phyloP scores from a whole-genome alignment of 1,284 basidiomycete species.

The Trametes pubescens region DNA sequence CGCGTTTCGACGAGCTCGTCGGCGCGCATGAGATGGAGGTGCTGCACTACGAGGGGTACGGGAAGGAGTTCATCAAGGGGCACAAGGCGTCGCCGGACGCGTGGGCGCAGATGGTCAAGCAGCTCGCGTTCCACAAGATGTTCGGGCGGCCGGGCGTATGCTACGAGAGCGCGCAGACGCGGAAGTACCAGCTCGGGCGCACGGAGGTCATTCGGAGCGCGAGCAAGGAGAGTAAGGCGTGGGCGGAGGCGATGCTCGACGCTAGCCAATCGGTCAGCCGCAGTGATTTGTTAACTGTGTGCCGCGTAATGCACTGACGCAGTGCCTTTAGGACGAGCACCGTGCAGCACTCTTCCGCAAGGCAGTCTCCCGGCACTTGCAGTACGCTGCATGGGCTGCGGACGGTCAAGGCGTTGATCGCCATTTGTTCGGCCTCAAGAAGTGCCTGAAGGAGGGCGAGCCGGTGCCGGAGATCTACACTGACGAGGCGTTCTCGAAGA shows the following conservation, averaged over 20 bases:
- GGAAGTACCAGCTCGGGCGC: conserved; percentile 90
- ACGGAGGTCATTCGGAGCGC: conserved; percentile 95
- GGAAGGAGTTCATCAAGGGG: conserved; percentile 89
- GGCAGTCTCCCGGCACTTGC: conserved; percentile 85
- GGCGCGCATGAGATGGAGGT: conserved; percentile 85
- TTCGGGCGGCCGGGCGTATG: conserved; percentile 82
- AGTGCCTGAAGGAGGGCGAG: conserved; percentile 82
- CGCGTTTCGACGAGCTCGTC: conserved; percentile 82
- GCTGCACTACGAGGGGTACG: conserved; percentile 92
- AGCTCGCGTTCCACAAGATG: conserved; percentile 94
- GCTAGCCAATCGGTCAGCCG: conserved; percentile 60
- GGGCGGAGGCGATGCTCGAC: conserved; percentile 90
- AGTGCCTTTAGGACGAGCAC: conserved; percentile 57
- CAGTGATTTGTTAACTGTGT: too few species aligned
- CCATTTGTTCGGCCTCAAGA: conserved; percentile 94
- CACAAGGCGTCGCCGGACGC: conserved; percentile 94
- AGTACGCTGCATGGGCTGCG: conserved; percentile 91
- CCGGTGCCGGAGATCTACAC: conserved; percentile 80
- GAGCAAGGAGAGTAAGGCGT: conserved; percentile 85
- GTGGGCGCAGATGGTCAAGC: conserved; percentile 95
- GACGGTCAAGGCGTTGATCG: conserved; percentile 96
- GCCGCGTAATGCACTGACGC: conserved; percentile 33
- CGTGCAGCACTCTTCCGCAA: conserved; percentile 79
- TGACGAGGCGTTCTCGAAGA: conserved; percentile 78
- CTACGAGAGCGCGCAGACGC: conserved; percentile 95